phyloP scores from a whole-genome alignment of 2,329 filamentous ascomycete genomes.

The Colletotrichum echinochloae region DNA sequence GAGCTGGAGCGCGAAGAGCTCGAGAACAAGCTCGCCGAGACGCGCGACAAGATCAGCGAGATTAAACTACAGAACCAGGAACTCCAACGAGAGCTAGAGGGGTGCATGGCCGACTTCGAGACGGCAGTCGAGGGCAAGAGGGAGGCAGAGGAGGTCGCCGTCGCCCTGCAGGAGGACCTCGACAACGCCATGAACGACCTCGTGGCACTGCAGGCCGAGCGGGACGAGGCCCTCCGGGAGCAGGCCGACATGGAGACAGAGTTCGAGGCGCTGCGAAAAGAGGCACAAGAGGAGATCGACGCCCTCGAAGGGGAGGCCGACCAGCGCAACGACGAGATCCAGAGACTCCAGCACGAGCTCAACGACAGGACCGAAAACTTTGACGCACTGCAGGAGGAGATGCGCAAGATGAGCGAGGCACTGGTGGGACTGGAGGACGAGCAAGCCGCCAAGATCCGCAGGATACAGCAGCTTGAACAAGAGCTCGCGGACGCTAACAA shows the following conservation, averaged over 20 bases:
- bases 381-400: conserved; percentile 90
- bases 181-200: conserved; percentile 84
- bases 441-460: conserved; percentile 80
- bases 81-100: conserved; percentile 83
- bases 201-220: conserved; percentile 81
- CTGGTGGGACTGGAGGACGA: conserved; percentile 91
- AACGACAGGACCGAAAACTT: conserved; percentile 87
- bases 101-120: conserved; percentile 83
- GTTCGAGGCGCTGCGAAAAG: conserved; percentile 70
- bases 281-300: conserved; percentile 76
- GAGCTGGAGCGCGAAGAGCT: conserved; percentile 88
- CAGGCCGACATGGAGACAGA: conserved; percentile 69
- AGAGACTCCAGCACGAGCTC: conserved; percentile 77
- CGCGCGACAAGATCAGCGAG: conserved; percentile 88
- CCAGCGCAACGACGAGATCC: conserved; percentile 76
- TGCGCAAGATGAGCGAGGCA: conserved; percentile 90
- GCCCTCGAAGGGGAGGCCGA: conserved; percentile 78
- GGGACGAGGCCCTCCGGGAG: conserved; percentile 84
- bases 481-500: conserved; percentile 86
- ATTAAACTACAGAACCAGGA: conserved; percentile 92
- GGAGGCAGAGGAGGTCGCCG: conserved; percentile 67
- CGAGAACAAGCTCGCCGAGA: conserved; percentile 83
- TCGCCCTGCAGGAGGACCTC: conserved; percentile 82
- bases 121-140: conserved; percentile 73
- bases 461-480: conserved; percentile 84